These are phyloP conservation scores for Zelopaecilomyces penicillatus DNA, from an alignment of 2,329 filamentous ascomycete species.

Conservation along the genomic window DNA sequence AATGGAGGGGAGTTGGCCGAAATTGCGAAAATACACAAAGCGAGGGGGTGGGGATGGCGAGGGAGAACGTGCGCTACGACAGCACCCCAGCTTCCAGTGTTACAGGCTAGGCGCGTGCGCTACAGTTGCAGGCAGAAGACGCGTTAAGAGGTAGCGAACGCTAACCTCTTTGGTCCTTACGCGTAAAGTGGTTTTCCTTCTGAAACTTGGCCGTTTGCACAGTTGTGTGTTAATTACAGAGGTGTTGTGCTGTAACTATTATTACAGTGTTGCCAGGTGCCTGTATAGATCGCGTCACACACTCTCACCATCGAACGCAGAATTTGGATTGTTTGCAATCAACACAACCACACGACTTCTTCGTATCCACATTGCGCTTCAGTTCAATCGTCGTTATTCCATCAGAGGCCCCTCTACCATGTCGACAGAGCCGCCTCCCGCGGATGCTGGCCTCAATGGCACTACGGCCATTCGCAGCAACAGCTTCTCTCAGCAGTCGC, in stretches of 20 bases:
- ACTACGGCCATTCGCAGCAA: conserved; percentile 35
- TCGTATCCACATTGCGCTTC: too few species aligned
- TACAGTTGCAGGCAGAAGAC: conserved; percentile 17
- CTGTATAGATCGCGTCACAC: too few species aligned
- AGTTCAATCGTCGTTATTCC: neutral
- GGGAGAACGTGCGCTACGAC: conserved; percentile 2
- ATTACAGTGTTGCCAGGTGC: too few species aligned
- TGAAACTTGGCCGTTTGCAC: neutral
- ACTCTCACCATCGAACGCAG: too few species aligned
- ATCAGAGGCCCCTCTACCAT: conserved; percentile 13
- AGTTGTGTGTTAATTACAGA: too few species aligned
- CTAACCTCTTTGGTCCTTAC: conserved; percentile 18
- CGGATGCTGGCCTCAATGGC: conserved; percentile 15
- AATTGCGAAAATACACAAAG: neutral
- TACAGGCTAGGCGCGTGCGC: too few species aligned
- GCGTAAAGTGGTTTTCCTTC: conserved; percentile 26
- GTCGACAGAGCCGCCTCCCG: conserved; percentile 28
- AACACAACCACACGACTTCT: too few species aligned
- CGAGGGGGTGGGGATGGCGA: conserved; percentile 8
- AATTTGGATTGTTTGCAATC: too few species aligned
- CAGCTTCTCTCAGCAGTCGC: conserved; percentile 51
- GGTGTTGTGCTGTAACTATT: too few species aligned
- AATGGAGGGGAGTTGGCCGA: too few species aligned
- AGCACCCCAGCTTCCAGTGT: conserved; percentile 16
- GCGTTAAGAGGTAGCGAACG: conserved; percentile 35